phyloP scores from a whole-genome alignment of 441 rosid species.

The Melastoma candidum region DNA sequence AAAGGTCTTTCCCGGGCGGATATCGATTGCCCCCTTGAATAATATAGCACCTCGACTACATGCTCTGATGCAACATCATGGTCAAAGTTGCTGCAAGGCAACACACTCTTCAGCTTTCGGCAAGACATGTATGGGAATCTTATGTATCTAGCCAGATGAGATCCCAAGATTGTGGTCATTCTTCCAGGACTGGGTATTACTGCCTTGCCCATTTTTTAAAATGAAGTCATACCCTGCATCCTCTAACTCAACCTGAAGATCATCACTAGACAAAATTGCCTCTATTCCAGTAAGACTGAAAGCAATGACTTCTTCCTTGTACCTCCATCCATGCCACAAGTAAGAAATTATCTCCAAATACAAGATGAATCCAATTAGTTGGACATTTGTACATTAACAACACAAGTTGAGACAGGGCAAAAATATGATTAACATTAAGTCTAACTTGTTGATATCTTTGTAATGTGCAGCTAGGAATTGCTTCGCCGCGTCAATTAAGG shows the following conservation, averaged over 20 bases:
- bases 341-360: too few species aligned
- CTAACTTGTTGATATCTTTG: slow-evolving; percentile 59
- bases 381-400: too few species aligned
- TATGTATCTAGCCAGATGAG: slow-evolving; percentile 47
- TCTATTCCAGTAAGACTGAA: slow-evolving; percentile 71
- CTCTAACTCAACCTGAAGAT: slow-evolving; percentile 60
- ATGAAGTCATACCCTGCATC: slow-evolving; percentile 63
- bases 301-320: slow-evolving; percentile 47
- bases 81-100: slow-evolving; percentile 53
- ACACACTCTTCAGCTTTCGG: slow-evolving; percentile 58
- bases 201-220: slow-evolving; percentile 52
- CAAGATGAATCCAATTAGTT: too few species aligned
- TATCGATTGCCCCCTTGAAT: slow-evolving; percentile 41
- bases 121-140: slow-evolving; percentile 88
- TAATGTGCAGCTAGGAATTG: slow-evolving; percentile 50
- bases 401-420: too few species aligned
- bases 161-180: slow-evolving; percentile 47
- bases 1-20: too few species aligned
- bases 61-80: slow-evolving; percentile 43
- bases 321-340: slow-evolving; percentile 25
- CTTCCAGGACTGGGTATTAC: slow-evolving; percentile 55
- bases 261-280: slow-evolving; percentile 63
- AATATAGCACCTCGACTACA: slow-evolving; percentile 69
- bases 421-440: too few species aligned
- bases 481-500: slow-evolving; percentile 64